These are phyloP conservation scores for Quillaja saponaria DNA, from an alignment of 306 rosid species.

Conservation along the genomic window DNA sequence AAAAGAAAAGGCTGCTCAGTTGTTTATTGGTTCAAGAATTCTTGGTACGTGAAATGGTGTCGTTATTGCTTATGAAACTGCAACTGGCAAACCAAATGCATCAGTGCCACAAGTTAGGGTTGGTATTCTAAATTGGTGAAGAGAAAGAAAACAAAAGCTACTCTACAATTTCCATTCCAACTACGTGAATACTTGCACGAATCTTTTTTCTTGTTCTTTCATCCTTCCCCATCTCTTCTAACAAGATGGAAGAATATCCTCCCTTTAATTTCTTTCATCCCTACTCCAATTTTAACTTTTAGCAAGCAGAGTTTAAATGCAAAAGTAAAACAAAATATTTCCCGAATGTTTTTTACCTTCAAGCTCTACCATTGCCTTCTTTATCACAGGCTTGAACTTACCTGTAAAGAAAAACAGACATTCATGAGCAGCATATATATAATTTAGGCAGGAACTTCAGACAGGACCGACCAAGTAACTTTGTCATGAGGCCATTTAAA, in stretches of 20 bases:
- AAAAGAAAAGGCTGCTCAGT: constrained; percentile 23
- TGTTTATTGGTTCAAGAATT: constrained; percentile 16
- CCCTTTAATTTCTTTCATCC: not conserved
- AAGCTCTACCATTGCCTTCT: constrained; percentile 99
- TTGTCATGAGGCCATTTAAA: no score
- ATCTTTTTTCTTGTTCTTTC: not conserved
- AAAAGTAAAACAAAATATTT: no score
- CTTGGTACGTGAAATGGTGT: constrained; percentile 13
- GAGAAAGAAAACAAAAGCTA: constrained; percentile 1
- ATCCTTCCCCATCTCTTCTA: constrained; percentile 11
- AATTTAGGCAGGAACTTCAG: not conserved
- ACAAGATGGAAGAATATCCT: not conserved
- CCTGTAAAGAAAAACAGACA: constrained; percentile 54
- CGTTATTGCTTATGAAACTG: constrained; percentile 3
- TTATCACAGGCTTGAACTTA: constrained; percentile 95
- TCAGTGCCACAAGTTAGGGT: not conserved
- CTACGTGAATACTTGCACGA: not conserved
- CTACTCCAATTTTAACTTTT: no score
- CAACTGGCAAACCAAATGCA: constrained; percentile 19
- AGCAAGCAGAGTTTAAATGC: not conserved
- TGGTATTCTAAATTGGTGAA: not conserved
- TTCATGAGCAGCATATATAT: constrained; percentile 1
- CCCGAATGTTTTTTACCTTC: constrained; percentile 53
- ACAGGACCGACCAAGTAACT: no score
- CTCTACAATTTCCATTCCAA: not conserved